These are phyloP conservation scores for Ormosia emarginata DNA, from an alignment of 306 rosid genomes.

Conservation along the genomic window DNA sequence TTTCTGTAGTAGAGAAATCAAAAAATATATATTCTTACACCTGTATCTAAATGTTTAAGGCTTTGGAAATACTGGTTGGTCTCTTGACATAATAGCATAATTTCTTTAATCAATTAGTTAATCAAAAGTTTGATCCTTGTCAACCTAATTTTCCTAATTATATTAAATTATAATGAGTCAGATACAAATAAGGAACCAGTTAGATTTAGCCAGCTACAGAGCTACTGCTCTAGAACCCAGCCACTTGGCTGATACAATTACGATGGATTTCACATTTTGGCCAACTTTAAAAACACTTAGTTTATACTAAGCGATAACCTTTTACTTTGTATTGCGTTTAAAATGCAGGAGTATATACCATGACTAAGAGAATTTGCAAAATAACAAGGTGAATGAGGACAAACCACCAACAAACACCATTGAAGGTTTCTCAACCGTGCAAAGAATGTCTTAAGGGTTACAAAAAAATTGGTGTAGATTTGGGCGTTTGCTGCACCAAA, in stretches of 20 bases:
- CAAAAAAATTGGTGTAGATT: constrained; percentile 28
- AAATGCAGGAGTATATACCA: constrained; percentile 14
- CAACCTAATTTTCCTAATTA: background rate
- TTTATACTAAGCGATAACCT: constrained; percentile 40
- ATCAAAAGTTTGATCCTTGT: background rate
- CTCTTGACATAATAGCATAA: background rate
- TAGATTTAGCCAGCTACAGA: constrained; percentile 5
- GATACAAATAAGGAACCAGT: background rate
- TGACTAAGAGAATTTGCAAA: constrained; percentile 20
- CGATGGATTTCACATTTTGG: background rate
- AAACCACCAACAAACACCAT: constrained; percentile 47
- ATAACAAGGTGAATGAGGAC: constrained; percentile 51
- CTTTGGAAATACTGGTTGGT: background rate
- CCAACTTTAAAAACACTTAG: constrained; percentile 17
- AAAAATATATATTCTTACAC: background rate
- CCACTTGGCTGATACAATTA: background rate
- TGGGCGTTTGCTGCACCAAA: constrained; percentile 68
- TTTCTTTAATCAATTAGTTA: background rate
- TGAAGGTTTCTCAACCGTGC: constrained; percentile 58
- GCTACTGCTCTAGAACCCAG: background rate
- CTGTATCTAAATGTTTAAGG: background rate
- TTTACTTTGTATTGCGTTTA: constrained; percentile 37
- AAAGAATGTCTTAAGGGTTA: constrained; percentile 33
- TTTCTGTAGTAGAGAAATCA: background rate
- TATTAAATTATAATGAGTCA: background rate